Conservation (phyloP, 75 land plant genomes). For the Pseudotsuga menziesii region DNA sequence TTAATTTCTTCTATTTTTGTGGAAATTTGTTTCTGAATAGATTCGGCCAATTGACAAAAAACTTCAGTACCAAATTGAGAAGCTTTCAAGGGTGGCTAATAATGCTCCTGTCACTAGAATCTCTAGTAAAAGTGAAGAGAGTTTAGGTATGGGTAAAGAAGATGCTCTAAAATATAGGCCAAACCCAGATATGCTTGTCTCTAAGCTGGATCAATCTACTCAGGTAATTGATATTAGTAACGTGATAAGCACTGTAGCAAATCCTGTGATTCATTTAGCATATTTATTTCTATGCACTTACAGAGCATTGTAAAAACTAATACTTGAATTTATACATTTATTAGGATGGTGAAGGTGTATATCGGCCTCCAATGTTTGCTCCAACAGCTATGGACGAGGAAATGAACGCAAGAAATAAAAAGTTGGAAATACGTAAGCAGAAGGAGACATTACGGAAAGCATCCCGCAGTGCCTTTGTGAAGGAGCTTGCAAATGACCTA, state of each 20-base stretch:
- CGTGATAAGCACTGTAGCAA: background rate
- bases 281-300: background rate
- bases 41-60: conserved; percentile 92
- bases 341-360: conserved; percentile 67
- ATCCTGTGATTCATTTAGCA: background rate
- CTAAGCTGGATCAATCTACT: conserved; percentile 39
- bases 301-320: background rate
- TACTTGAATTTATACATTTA: background rate
- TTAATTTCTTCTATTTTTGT: background rate
- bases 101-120: conserved; percentile 15
- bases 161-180: conserved; percentile 80
- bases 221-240: conserved; percentile 31
- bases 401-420: conserved; percentile 48
- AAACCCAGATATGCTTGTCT: conserved; percentile 82
- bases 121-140: conserved; percentile 20
- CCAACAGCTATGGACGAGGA: conserved; percentile 87
- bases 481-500: conserved; percentile 61
- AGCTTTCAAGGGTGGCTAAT: conserved; percentile 48
- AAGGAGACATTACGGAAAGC: conserved; percentile 45
- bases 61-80: conserved; percentile 83
- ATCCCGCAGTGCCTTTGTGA: conserved; percentile 51
- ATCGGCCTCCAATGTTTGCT: conserved; percentile 83
- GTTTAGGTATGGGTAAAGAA: conserved; percentile 20
- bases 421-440: conserved; percentile 54
- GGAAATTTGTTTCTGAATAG: conserved; percentile 22